These are phyloP conservation scores for Chytridiales sp. DNA, from an alignment of 371 early-diverging fungal genomes.

Conservation along the genomic window DNA sequence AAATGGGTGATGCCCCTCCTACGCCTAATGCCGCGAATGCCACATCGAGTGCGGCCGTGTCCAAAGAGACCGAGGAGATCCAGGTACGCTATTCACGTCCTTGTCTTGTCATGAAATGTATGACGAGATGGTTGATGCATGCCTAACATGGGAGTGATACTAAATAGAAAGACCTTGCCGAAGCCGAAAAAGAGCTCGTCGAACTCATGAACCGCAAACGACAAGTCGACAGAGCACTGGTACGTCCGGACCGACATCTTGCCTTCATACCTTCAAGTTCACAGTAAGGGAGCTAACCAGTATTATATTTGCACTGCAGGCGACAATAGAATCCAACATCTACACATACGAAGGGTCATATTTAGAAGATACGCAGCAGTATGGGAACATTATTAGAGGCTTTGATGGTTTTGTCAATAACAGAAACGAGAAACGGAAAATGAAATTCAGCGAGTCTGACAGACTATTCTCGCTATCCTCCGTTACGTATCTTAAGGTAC, in stretches of 20 bases:
- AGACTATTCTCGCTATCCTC: slow-evolving; percentile 57
- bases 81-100: background rate
- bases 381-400: slow-evolving; percentile 80
- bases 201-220: slow-evolving; percentile 39
- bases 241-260: too few relatives aligned
- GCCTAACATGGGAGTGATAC: background rate
- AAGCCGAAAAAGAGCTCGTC: slow-evolving; percentile 36
- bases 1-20: background rate
- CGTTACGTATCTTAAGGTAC: slow-evolving; percentile 50
- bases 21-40: background rate
- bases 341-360: slow-evolving; percentile 80
- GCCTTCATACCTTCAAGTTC: background rate
- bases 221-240: slow-evolving; percentile 36
- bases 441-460: slow-evolving; percentile 49
- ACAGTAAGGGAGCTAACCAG: background rate
- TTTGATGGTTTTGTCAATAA: slow-evolving; percentile 70
- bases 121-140: background rate
- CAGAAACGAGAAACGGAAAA: slow-evolving; percentile 32
- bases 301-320: slow-evolving; percentile 9
- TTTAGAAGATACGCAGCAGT: slow-evolving; percentile 74
- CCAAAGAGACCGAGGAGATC: slow-evolving; percentile 1
- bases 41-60: background rate
- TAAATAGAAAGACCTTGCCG: slow-evolving; percentile 17
- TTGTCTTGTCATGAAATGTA: background rate
- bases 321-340: slow-evolving; percentile 69